phyloP scores from a whole-genome alignment of 139 green algal species.

The Klebsormidium nitens region DNA sequence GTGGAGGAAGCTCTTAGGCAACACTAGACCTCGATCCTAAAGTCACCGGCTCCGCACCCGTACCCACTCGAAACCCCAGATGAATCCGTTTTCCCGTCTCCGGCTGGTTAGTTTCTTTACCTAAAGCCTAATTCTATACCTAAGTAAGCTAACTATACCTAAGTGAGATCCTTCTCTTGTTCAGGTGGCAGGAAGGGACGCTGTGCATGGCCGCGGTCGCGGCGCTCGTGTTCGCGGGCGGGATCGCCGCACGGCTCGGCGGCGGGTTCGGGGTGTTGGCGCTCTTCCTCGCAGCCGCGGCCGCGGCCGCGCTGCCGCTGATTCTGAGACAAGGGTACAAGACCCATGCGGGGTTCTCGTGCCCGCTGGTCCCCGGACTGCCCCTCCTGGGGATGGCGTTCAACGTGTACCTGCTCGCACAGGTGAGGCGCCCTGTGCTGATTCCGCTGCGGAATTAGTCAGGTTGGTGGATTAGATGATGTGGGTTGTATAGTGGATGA shows the following conservation, averaged over 20 bases:
- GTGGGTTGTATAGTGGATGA: no score
- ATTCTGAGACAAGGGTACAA: conserved; percentile 4
- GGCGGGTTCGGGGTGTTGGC: neutral
- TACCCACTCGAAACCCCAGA: no score
- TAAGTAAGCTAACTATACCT: no score
- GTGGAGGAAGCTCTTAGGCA: neutral
- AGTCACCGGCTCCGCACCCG: neutral
- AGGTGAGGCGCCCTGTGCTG: no score
- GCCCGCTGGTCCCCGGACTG: conserved; percentile 20
- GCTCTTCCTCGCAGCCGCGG: neutral
- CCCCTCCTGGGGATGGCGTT: conserved; percentile 24
- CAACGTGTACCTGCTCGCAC: conserved; percentile 32
- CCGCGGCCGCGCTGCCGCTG: conserved; percentile 1
- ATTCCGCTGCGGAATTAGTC: no score
- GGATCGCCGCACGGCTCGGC: conserved; percentile 5
- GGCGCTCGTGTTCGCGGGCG: neutral
- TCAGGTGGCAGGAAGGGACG: conserved; percentile 10
- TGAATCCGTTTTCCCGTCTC: no score
- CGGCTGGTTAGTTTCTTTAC: no score
- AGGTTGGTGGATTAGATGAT: no score
- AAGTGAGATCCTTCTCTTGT: neutral
- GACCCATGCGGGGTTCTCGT: conserved; percentile 12
- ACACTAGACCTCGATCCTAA: neutral
- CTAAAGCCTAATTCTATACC: no score
- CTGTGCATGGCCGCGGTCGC: neutral